Base-by-base conservation (phyloP, 352 stramenopile genomes). In the Phytophthora litchii region DNA sequence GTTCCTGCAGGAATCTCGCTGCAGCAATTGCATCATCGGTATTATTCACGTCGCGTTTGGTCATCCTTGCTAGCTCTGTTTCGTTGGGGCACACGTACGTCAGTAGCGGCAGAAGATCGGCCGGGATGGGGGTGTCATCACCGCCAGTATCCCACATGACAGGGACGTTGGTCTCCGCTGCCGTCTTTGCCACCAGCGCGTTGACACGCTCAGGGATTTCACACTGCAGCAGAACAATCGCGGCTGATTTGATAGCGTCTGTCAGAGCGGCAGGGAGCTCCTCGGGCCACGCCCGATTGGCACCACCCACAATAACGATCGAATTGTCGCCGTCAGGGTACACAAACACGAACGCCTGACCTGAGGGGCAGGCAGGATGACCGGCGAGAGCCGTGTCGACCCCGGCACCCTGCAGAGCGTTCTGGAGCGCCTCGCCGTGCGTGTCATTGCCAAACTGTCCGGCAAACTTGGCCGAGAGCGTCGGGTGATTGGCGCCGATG, bases 321-420 rank as follows among this genome's bases (percentile, higher is more conserved):
- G 83, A 91, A 54, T 95, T 95, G 51, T 92, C 79, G 17, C 86
- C 86, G 49, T 89, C 72, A 29, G 86, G 82, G 41, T 91, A 89
- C 29, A 92, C 76, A 8, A 95, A 92, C 35, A 95, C 83, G 52
- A 91, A 89, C 8, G 86, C 86, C 51, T 95, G 86, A 13, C 86
- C 86, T 5, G 83, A 93, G 1, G 83, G 72, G 7, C 68, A 84
- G 41, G 43, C 45, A 11, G 69, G 75, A 41, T 80, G 65, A 7
- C 67, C 74, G 16, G 65, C 69, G 10, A 86, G 69, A 10, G 51
- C 7, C 5, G 67, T 79, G 48, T 84, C 70, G 3, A 86, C 86
- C 11, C 65, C 58, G 0, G 65, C 38, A 3, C 40, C 52, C 0
- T 58, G 8, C 4, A 95, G 49, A 12, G 79, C 68, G 1, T 45